These are phyloP conservation scores for Phytophthora megakarya DNA, from an alignment of 352 stramenopile genomes.

Conservation along the genomic window DNA sequence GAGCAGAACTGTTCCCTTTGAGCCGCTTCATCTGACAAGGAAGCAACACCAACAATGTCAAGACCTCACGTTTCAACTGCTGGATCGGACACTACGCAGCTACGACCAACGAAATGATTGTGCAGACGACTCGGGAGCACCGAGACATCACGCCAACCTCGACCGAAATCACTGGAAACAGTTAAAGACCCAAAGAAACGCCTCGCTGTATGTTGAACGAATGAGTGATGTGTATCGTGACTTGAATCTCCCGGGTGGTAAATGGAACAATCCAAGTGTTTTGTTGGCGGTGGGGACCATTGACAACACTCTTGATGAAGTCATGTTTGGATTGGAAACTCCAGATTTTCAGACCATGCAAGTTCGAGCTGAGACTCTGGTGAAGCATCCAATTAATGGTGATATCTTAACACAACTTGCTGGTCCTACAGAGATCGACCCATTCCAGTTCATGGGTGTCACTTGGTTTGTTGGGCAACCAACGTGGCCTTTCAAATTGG, in stretches of 20 bases:
- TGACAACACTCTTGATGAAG: constrained; percentile 12
- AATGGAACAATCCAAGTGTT: constrained; percentile 14
- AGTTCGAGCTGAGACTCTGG: constrained; percentile 18
- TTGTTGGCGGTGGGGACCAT: constrained; percentile 19
- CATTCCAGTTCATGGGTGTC: constrained; percentile 37
- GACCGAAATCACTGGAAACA: constrained; percentile 20
- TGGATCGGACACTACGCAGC: constrained; percentile 34
- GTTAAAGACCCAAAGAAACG: constrained; percentile 18
- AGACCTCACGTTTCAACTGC: constrained; percentile 21
- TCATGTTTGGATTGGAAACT: constrained; percentile 20
- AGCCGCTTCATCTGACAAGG: constrained; percentile 1
- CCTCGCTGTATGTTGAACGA: constrained; percentile 21
- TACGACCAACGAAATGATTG: constrained; percentile 31
- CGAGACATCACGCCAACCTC: constrained; percentile 4
- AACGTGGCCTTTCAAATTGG: constrained; percentile 7
- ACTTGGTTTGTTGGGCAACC: constrained; percentile 22
- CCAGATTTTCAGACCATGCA: constrained; percentile 14
- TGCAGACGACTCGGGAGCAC: not conserved
- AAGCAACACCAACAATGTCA: constrained; percentile 24
- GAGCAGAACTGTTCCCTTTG: constrained; percentile 1
- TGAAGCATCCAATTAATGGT: not conserved
- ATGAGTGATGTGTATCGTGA: not conserved
- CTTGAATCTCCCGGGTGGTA: constrained; percentile 1
- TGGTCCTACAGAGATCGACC: constrained; percentile 20
- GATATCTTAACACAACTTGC: constrained; percentile 32